These are phyloP conservation scores for Drosera spatulata DNA, from an alignment of 179 eudicot genomes.

Conservation along the genomic window DNA sequence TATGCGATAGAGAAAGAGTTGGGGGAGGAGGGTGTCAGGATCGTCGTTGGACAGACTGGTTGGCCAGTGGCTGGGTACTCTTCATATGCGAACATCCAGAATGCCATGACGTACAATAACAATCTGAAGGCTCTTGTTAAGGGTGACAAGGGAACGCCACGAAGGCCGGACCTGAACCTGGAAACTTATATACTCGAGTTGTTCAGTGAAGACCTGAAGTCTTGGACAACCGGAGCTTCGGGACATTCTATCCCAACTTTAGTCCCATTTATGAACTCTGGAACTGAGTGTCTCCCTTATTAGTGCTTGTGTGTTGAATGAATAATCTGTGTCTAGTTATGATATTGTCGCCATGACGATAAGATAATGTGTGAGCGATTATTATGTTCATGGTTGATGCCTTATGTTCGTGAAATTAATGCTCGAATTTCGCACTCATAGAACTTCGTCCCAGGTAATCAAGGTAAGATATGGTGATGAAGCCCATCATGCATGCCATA, in stretches of 20 bases:
- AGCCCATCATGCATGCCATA: too few relatives aligned
- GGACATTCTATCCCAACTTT: neutral
- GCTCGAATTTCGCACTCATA: too few relatives aligned
- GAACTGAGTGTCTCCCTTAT: neutral
- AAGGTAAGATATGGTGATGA: too few relatives aligned
- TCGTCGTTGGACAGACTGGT: neutral
- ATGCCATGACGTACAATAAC: neutral
- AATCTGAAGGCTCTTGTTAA: neutral
- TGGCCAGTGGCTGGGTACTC: neutral
- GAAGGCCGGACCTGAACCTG: neutral
- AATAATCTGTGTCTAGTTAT: too few relatives aligned
- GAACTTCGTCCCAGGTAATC: too few relatives aligned
- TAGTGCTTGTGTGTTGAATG: too few relatives aligned
- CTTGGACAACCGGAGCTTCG: neutral
- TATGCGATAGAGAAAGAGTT: neutral
- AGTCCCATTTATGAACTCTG: neutral
- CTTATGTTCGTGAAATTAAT: too few relatives aligned
- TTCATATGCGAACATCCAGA: neutral
- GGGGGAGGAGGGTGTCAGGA: neutral
- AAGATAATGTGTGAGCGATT: too few relatives aligned
- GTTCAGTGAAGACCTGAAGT: neutral
- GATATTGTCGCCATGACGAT: too few relatives aligned
- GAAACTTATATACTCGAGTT: neutral
- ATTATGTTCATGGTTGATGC: too few relatives aligned
- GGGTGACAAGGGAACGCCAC: neutral